A percentile compares a stretch with the other conserved stretches of the same genome.
These are phyloP conservation scores for Suillus ampliporus DNA, from an alignment of 768 basidiomycete species.

Conservation along the genomic window DNA sequence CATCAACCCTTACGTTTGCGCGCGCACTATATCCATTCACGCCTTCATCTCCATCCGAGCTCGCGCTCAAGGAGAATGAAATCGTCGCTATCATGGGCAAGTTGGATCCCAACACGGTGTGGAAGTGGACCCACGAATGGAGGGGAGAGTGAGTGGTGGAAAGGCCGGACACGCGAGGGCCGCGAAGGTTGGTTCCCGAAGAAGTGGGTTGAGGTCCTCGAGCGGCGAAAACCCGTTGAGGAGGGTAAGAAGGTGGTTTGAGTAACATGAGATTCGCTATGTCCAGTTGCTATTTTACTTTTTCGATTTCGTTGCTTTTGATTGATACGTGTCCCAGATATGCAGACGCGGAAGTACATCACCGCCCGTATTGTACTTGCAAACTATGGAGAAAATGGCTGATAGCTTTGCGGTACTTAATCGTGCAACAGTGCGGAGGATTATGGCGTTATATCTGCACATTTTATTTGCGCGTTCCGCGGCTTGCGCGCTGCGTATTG, in stretches of 20 bases:
- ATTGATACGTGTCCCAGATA: not conserved
- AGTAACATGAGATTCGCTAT: not conserved
- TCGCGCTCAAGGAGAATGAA: conserved; percentile 84
- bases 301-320: not conserved
- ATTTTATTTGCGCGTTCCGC: too few relatives aligned
- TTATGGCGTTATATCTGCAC: too few relatives aligned
- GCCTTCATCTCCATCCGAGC: conserved; percentile 75
- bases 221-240: conserved; percentile 44
- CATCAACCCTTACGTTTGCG: conserved; percentile 81
- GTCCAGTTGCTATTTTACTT: not conserved
- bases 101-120: conserved; percentile 70
- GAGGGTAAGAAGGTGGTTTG: conserved; percentile 50
- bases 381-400: not conserved
- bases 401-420: not conserved
- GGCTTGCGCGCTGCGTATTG: too few relatives aligned
- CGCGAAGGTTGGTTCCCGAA: conserved; percentile 94
- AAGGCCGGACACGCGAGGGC: conserved; percentile 89
- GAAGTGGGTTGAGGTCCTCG: conserved; percentile 83
- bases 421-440: not conserved
- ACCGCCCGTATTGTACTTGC: not conserved
- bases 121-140: conserved; percentile 70
- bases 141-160: conserved; percentile 87
- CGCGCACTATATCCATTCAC: conserved; percentile 82
- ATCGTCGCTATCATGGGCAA: conserved; percentile 92
- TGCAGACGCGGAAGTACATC: not conserved